Percentiles rank a stretch among this genome's conserved stretches.
These are phyloP conservation scores for Calophaca sinica DNA, from an alignment of 306 rosid genomes.

Conservation along the genomic window DNA sequence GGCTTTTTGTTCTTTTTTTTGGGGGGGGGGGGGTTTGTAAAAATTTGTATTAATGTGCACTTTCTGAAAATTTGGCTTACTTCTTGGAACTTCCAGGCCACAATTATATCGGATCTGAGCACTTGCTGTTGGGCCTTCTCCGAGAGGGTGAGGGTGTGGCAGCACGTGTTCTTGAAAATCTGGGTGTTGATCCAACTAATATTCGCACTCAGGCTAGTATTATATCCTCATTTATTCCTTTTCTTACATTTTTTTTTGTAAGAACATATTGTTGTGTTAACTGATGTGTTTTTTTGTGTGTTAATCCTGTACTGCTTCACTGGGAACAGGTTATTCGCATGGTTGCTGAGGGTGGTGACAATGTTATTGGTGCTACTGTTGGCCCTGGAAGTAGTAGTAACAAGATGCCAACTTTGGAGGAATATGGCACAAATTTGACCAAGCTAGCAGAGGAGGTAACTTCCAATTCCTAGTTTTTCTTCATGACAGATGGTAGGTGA, in stretches of 20 bases:
- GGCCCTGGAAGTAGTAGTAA: constrained; percentile 86
- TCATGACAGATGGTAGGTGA: constrained; percentile 22
- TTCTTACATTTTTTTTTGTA: background rate
- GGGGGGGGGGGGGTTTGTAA: background rate
- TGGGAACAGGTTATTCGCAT: constrained; percentile 90
- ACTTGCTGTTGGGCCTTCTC: constrained; percentile 95
- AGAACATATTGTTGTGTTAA: background rate
- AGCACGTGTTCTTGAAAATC: constrained; percentile 93
- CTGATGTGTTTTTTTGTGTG: background rate
- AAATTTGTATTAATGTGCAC: background rate
- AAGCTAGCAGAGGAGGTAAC: constrained; percentile 95
- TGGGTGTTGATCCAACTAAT: constrained; percentile 95
- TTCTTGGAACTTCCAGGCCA: constrained; percentile 65
- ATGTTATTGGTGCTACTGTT: constrained; percentile 75
- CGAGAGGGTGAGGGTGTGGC: constrained; percentile 99
- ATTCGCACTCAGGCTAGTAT: constrained; percentile 90
- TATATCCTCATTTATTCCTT: background rate
- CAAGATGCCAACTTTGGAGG: constrained; percentile 97
- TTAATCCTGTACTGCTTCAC: constrained; percentile 29
- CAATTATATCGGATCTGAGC: constrained; percentile 96
- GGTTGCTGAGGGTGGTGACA: constrained; percentile 99
- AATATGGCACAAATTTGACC: constrained; percentile 94
- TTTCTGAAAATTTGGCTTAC: constrained; percentile 4
- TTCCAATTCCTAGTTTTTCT: background rate
- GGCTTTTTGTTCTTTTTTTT: too few species aligned